Evolutionary conservation across 768 basidiomycete species (phyloP).

Genomic region (Podaxis sp.): DNA sequence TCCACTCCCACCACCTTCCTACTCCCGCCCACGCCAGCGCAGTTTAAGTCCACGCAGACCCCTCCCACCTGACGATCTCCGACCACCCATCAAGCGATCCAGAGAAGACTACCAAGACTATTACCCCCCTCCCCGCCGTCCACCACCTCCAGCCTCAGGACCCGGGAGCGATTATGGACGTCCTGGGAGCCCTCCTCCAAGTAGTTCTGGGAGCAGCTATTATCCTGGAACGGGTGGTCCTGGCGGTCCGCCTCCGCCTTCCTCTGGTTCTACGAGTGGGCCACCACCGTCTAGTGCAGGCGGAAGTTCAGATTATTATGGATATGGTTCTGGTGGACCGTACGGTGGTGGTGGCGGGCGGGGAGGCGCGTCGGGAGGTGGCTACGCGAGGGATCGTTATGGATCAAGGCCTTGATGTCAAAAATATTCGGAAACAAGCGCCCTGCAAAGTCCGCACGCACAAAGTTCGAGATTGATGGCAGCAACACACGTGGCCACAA

Average conservation of each 20-base stretch:
- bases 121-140: background rate
- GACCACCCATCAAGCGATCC: background rate
- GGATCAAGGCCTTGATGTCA: background rate
- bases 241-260: background rate
- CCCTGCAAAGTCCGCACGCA: no score
- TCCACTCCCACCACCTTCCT: background rate
- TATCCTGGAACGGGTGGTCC: background rate
- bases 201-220: background rate
- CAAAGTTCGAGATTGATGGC: background rate
- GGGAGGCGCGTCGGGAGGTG: background rate
- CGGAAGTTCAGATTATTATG: background rate
- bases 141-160: background rate
- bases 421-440: background rate
- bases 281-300: background rate
- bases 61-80: background rate
- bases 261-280: background rate
- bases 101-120: background rate
- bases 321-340: background rate
- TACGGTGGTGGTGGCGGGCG: background rate
- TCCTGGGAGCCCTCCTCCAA: background rate
- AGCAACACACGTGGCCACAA: background rate
- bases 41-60: background rate
- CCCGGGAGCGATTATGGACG: background rate
- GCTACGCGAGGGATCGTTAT: background rate
- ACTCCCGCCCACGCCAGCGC: background rate